phyloP scores from a whole-genome alignment of 768 basidiomycete species.

The Hydnomerulius pinastri region DNA sequence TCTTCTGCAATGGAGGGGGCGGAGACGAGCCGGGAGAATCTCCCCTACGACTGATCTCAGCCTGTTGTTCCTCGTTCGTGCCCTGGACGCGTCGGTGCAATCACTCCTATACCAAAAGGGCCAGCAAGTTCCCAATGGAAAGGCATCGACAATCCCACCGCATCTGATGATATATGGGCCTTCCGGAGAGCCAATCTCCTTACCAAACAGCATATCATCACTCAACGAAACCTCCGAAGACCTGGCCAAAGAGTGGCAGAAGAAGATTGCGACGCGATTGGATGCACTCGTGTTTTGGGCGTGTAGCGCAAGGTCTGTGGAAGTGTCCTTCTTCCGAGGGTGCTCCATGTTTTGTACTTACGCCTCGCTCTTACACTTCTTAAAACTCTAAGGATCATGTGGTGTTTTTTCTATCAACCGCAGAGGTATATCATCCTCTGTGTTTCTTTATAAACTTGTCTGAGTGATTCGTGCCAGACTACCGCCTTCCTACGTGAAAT shows the following conservation, averaged over 20 bases:
- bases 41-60: slow-evolving; percentile 72
- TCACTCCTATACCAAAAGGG: slow-evolving; percentile 39
- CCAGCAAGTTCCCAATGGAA: slow-evolving; percentile 1
- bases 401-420: slow-evolving; percentile 85
- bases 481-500: slow-evolving; percentile 57
- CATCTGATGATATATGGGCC: neutral
- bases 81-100: slow-evolving; percentile 65
- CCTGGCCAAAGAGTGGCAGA: slow-evolving; percentile 29
- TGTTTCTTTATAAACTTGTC: neutral
- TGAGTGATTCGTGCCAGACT: slow-evolving; percentile 30
- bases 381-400: slow-evolving; percentile 66
- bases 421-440: slow-evolving; percentile 47
- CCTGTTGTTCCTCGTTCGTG: slow-evolving; percentile 66
- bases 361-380: neutral
- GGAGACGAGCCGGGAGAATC: slow-evolving; percentile 9
- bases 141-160: neutral
- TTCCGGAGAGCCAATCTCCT: neutral
- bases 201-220: neutral
- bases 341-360: neutral
- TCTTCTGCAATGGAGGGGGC: slow-evolving; percentile 55
- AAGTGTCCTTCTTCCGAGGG: neutral
- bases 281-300: slow-evolving; percentile 79
- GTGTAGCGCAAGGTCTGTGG: slow-evolving; percentile 67
- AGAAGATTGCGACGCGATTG: slow-evolving; percentile 45
- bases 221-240: slow-evolving; percentile 21